A percentile compares a stretch with the other conserved stretches of the same genome.
Evolutionary conservation across 805 yeast species (phyloP).

Genomic region (Cyberlindnera euphorbiiphila): DNA sequence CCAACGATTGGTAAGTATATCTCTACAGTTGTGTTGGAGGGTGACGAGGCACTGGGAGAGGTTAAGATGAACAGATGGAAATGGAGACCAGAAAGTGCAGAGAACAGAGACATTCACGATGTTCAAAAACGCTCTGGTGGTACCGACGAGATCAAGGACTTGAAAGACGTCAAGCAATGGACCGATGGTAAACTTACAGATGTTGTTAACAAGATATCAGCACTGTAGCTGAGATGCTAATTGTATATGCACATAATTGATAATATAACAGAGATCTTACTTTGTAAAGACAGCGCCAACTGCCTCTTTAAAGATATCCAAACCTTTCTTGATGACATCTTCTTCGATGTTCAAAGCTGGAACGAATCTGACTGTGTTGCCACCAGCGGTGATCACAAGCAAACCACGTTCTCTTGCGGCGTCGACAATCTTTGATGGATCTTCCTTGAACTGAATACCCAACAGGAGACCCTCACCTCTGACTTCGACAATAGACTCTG

Average conservation of each 20-base stretch:
- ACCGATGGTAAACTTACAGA: constrained; percentile 13
- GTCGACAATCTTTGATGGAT: constrained; percentile 59
- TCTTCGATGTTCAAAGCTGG: constrained; percentile 87
- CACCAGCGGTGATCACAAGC: constrained; percentile 86
- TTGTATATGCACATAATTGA: too few species aligned
- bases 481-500: constrained; percentile 58
- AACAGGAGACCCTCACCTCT: constrained; percentile 88
- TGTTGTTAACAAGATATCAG: constrained; percentile 1
- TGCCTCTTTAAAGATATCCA: constrained; percentile 61
- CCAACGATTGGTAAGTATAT: constrained; percentile 34
- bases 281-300: constrained; percentile 32
- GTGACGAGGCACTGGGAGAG: constrained; percentile 28
- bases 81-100: constrained; percentile 35
- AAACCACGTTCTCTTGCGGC: constrained; percentile 78
- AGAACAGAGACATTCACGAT: constrained; percentile 25
- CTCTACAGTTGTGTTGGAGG: constrained; percentile 30
- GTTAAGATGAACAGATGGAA: constrained; percentile 29
- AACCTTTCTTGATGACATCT: constrained; percentile 64
- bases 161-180: constrained; percentile 28
- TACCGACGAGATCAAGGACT: constrained; percentile 27
- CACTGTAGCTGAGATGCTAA: too few species aligned
- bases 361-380: constrained; percentile 83
- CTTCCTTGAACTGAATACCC: constrained; percentile 72
- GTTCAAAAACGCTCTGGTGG: constrained; percentile 32
- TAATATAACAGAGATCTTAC: constrained; percentile 2